Percentiles rank a stretch among this genome's conserved stretches.
Conservation (phyloP, 1,284 basidiomycete genomes). For the Leccinum holopus region DNA sequence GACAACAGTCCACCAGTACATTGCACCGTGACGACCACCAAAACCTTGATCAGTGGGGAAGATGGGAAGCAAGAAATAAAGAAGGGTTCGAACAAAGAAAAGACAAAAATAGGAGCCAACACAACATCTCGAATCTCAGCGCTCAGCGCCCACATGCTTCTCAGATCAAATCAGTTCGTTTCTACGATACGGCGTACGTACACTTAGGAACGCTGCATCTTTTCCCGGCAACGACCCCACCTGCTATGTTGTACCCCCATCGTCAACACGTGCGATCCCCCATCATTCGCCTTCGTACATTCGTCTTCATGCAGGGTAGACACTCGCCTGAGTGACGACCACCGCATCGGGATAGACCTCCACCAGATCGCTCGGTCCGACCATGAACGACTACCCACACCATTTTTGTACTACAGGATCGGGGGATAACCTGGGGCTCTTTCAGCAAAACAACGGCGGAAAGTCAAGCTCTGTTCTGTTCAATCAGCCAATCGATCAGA, state of each 20-base stretch:
- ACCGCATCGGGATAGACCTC: slow-evolving; percentile 1
- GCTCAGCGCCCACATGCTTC: too few relatives aligned
- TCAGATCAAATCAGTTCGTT: neutral
- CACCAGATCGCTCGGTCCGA: neutral
- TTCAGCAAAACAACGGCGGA: too few relatives aligned
- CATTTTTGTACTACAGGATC: neutral
- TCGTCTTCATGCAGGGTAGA: neutral
- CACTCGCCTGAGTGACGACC: neutral
- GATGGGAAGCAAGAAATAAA: neutral
- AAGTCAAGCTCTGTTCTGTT: neutral
- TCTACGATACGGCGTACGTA: neutral
- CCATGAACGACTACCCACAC: slow-evolving; percentile 1
- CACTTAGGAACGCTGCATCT: neutral
- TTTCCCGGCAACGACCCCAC: neutral
- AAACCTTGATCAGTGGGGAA: neutral
- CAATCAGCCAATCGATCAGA: too few relatives aligned
- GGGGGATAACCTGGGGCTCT: too few relatives aligned
- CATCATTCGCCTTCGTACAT: neutral
- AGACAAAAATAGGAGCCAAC: neutral
- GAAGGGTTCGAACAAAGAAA: neutral
- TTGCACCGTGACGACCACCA: too few relatives aligned
- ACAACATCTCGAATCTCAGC: neutral
- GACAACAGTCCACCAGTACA: neutral
- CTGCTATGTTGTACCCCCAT: neutral
- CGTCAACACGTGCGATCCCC: neutral